Evolutionary conservation across 352 stramenopile species (phyloP), one percentile per base, ranked within the genome.

Genomic region (Pythium diclinum): DNA sequence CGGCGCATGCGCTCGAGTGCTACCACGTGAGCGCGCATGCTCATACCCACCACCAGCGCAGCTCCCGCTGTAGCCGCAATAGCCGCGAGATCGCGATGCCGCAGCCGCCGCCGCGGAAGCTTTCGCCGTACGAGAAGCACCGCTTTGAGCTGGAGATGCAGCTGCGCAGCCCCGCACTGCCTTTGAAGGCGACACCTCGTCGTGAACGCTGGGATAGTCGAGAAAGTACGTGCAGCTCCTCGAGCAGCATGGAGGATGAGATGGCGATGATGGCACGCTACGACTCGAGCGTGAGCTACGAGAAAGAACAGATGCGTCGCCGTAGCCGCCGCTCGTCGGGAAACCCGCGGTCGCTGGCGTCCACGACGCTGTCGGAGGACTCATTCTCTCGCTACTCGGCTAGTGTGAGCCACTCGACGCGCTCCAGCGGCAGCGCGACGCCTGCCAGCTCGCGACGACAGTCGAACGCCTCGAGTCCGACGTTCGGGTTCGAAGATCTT

Each of bases 171-270:
- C 30, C 56, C 2, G 56, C 56, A 13, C 30, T 69, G 36, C 63
- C 55, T 0, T 62, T 62, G n/a, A 52, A 46, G 30, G 10, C 21
- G 6, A 33, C 28, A 19, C n/a, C 17, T 13, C 55, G 34, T 17
- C 68, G 68, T 51, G 59, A 68, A 11, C 63, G 68, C 8, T 66
- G 67, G 36, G 57, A 65, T 42, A 65, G 57, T 7, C 63, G 68
- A 17, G 59, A 69, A 30, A 65, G 68, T 40, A 68, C 63, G 42
- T 61, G 65, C 38, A 67, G 58, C 33, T 68, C 60, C 2, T 68
- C 66, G 34, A 72, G 55, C 59, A 59, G 60, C 59, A 56, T 57
- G 34, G 66, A 72, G 13, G 60, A 65, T 1, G 66, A 68, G 33
- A 61, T 30, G 21, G 36, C 23, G 6, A 40, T 65, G 51, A 38